Conservation (phyloP, 352 stramenopile genomes). For the Globisporangium irregulare region DNA sequence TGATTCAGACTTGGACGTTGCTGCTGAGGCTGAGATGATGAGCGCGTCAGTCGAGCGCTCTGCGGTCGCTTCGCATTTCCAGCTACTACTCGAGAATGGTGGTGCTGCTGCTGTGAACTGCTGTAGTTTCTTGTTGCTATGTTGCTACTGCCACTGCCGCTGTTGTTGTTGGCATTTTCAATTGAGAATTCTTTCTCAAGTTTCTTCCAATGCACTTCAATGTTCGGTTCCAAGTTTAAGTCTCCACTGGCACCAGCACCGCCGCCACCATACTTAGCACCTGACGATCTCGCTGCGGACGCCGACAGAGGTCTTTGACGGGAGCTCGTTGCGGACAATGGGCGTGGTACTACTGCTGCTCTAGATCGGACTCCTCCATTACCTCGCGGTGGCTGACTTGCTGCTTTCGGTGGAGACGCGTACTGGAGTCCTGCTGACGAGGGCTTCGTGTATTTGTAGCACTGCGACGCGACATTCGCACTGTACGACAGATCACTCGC, state of each 20-base stretch:
- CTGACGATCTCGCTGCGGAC: constrained; percentile 11
- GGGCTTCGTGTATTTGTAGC: constrained; percentile 54
- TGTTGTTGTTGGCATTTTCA: constrained; percentile 8
- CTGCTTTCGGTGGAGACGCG: constrained; percentile 18
- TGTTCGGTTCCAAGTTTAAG: constrained; percentile 8
- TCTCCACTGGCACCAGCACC: background rate
- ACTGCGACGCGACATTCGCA: constrained; percentile 55
- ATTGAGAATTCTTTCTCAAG: constrained; percentile 35
- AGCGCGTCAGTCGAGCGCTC: constrained; percentile 28
- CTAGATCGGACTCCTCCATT: background rate
- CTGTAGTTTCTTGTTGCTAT: background rate
- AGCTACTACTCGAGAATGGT: constrained; percentile 3
- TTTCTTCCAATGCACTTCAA: constrained; percentile 43
- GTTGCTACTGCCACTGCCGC: background rate
- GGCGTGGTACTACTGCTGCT: constrained; percentile 3
- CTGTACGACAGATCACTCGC: constrained; percentile 50
- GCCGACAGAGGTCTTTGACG: constrained; percentile 31
- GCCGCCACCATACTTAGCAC: background rate
- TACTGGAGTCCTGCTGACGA: constrained; percentile 40
- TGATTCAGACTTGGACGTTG: background rate
- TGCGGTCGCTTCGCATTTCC: constrained; percentile 26
- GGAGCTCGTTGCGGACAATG: background rate
- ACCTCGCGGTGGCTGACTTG: constrained; percentile 1
- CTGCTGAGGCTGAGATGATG: constrained; percentile 1
- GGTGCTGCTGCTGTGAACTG: background rate